Conservation (phyloP, 139 green algal species). For the Chlamydomonas sphaeroides region DNA sequence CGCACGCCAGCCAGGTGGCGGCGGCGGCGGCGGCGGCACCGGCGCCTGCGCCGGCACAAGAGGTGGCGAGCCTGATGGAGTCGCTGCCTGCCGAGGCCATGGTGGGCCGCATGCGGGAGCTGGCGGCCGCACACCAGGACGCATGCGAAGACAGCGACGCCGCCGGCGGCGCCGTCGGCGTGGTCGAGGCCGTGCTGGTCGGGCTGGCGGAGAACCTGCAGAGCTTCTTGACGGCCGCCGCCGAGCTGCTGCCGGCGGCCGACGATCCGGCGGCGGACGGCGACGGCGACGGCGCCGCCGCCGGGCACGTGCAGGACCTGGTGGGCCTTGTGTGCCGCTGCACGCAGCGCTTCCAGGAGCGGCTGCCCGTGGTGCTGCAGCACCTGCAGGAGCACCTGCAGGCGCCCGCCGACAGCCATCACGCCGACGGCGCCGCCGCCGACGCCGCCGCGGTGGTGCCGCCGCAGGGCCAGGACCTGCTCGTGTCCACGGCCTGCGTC, state of each 20-base stretch:
- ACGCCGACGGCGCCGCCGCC: background rate
- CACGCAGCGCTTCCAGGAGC: conserved; percentile 42
- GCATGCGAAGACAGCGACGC: background rate
- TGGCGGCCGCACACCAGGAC: conserved; percentile 8
- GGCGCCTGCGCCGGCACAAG: too few species aligned
- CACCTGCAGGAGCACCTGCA: conserved; percentile 36
- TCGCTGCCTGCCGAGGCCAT: conserved; percentile 14
- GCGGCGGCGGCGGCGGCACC: background rate
- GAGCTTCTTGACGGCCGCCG: conserved; percentile 24
- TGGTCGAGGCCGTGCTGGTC: conserved; percentile 35
- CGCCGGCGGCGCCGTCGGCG: background rate
- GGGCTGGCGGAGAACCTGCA: conserved; percentile 32
- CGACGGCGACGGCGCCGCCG: background rate
- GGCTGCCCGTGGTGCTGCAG: conserved; percentile 29
- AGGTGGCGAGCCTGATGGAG: conserved; percentile 19
- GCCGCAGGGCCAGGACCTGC: conserved; percentile 31
- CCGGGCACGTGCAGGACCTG: conserved; percentile 33
- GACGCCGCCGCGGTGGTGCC: background rate
- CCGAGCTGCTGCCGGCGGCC: conserved; percentile 14
- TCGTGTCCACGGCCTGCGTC: conserved; percentile 36
- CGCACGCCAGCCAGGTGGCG: background rate
- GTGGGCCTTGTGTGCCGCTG: conserved; percentile 32
- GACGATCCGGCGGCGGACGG: background rate
- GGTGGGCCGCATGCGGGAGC: conserved; percentile 36
- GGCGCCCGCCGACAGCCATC: background rate